phyloP scores from a whole-genome alignment of 2,329 filamentous ascomycete species.

The Colletotrichum sp. region DNA sequence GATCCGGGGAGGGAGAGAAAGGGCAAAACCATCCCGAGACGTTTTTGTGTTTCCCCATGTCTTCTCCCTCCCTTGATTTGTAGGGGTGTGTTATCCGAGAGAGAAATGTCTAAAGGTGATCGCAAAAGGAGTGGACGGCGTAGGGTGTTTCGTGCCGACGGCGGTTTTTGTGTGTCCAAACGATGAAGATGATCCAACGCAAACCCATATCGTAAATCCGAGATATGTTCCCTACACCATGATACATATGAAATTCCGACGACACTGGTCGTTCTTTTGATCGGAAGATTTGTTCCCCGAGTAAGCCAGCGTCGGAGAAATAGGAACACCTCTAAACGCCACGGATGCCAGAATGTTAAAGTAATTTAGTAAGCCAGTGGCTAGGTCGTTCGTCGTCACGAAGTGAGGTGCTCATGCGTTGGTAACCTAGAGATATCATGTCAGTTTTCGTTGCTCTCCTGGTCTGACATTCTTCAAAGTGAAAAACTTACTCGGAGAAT shows the following conservation, averaged over 20 bases:
- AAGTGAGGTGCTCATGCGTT: conserved; percentile 54
- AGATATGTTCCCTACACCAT: conserved; percentile 40
- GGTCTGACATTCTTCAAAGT: background rate
- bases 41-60: background rate
- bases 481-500: conserved; percentile 83
- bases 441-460: background rate
- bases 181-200: conserved; percentile 22
- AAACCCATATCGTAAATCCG: conserved; percentile 23
- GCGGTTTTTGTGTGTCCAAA: conserved; percentile 31
- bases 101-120: conserved; percentile 4
- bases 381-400: conserved; percentile 42
- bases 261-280: conserved; percentile 14
- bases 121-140: conserved; percentile 45
- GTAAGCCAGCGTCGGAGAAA: conserved; percentile 12
- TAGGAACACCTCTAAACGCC: conserved; percentile 38
- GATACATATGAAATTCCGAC: conserved; percentile 23
- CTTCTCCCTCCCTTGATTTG: background rate
- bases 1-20: background rate
- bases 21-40: background rate
- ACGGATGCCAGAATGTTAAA: conserved; percentile 45
- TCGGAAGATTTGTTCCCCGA: conserved; percentile 12
- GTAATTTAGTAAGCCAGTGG: conserved; percentile 28
- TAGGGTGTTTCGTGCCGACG: conserved; percentile 29
- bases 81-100: background rate
- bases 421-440: conserved; percentile 50